phyloP scores from a whole-genome alignment of 202 grass and related monocot genomes.

The Schoenoplectus tabernaemontani region DNA sequence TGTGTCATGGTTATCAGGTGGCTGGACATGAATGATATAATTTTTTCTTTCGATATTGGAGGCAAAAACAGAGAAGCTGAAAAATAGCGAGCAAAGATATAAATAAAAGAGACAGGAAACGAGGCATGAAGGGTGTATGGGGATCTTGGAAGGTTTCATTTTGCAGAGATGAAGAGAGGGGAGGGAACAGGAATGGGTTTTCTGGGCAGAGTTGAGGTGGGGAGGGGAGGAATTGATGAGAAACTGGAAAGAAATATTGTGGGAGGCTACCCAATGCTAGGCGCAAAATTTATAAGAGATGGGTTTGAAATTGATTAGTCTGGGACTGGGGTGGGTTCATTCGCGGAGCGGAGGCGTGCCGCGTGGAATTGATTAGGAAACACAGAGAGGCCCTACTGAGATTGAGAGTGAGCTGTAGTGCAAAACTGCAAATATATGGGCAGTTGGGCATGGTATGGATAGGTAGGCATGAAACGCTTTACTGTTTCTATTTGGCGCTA shows the following conservation, averaged over 20 bases:
- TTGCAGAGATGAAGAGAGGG: neutral
- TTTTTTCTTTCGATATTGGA: constrained; percentile 41
- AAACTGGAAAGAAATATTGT: too few species aligned
- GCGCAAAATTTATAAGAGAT: too few species aligned
- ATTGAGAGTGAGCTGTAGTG: constrained; percentile 59
- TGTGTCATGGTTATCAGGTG: constrained; percentile 11
- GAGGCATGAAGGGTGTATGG: constrained; percentile 1
- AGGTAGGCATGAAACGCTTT: neutral
- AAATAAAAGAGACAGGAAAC: constrained; percentile 8
- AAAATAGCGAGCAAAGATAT: neutral
- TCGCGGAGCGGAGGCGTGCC: too few species aligned
- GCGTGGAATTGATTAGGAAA: too few species aligned
- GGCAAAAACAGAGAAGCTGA: constrained; percentile 11
- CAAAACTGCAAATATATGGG: constrained; percentile 24
- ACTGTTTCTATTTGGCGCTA: constrained; percentile 4
- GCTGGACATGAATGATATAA: constrained; percentile 66
- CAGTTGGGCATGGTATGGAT: too few species aligned
- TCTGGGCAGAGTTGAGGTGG: neutral
- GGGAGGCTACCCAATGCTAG: too few species aligned
- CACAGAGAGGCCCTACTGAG: too few species aligned
- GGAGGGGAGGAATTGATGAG: too few species aligned
- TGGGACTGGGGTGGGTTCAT: neutral
- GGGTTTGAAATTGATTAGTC: neutral
- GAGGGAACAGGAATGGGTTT: neutral
- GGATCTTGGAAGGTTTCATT: neutral